These are phyloP conservation scores for Musa itinerans DNA, from an alignment of 176 grass and related monocot species.

Conservation along the genomic window DNA sequence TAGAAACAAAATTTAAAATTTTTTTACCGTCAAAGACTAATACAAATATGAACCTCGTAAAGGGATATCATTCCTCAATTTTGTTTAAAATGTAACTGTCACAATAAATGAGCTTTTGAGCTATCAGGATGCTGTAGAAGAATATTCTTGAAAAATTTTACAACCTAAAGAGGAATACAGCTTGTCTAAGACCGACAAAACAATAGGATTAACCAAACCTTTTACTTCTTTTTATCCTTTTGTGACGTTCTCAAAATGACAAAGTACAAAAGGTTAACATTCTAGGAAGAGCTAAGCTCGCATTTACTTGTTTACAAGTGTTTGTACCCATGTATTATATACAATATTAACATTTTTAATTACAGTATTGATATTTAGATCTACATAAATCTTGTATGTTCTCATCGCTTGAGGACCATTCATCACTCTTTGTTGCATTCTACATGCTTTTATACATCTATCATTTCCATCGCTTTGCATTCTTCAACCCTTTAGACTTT, in stretches of 20 bases:
- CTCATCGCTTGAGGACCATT: neutral
- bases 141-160: no score
- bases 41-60: no score
- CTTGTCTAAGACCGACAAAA: no score
- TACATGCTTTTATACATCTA: neutral
- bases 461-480: conserved; percentile 76
- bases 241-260: no score
- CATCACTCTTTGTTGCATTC: neutral
- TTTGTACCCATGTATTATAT: neutral
- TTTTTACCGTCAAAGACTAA: no score
- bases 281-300: neutral
- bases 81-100: no score
- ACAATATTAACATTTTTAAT: neutral
- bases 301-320: neutral
- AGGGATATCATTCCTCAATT: no score
- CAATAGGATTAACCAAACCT: no score
- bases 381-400: neutral
- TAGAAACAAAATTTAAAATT: fast-evolving
- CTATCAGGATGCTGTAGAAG: no score
- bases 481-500: conserved; percentile 74
- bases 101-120: no score
- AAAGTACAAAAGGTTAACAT: neutral
- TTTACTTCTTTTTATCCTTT: no score
- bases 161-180: no score
- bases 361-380: neutral